Conservation (phyloP, 83 land plant species). For the Picea abies region DNA sequence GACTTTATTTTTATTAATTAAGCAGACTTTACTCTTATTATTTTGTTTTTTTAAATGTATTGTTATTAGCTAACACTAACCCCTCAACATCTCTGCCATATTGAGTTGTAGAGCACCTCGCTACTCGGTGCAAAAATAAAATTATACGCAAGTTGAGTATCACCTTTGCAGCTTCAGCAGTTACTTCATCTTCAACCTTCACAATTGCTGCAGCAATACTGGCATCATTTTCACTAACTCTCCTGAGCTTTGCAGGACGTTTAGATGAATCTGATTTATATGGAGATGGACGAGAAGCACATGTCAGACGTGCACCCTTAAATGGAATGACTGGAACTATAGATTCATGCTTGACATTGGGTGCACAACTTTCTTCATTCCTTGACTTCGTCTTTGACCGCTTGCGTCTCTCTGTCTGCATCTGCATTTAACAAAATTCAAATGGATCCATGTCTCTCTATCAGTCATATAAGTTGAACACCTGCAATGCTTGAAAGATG, state of each 20-base stretch:
- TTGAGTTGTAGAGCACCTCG: too few species aligned
- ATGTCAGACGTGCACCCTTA: slow-evolving; percentile 80
- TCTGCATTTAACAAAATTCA: slow-evolving; percentile 39
- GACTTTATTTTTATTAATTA: too few species aligned
- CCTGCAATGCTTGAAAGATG: too few species aligned
- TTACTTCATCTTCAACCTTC: slow-evolving; percentile 59
- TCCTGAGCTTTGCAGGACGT: neutral
- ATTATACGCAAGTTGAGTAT: neutral
- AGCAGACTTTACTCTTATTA: too few species aligned
- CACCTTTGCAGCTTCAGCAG: slow-evolving; percentile 22
- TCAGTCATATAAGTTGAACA: too few species aligned
- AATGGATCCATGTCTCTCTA: too few species aligned
- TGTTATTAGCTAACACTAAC: too few species aligned
- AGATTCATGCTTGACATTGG: slow-evolving; percentile 46
- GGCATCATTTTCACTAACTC: slow-evolving; percentile 43
- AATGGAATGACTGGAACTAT: slow-evolving; percentile 71
- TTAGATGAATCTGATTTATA: slow-evolving; percentile 27
- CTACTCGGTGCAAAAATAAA: too few species aligned
- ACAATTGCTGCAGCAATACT: slow-evolving; percentile 80
- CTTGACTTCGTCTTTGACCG: slow-evolving; percentile 58
- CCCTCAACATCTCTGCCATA: too few species aligned
- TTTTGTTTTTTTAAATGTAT: too few species aligned
- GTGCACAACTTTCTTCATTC: slow-evolving; percentile 77
- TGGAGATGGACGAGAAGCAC: slow-evolving; percentile 71
- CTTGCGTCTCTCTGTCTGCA: slow-evolving; percentile 82